Conservation (phyloP, 352 stramenopile genomes). For the Phytophthora pistaciae region DNA sequence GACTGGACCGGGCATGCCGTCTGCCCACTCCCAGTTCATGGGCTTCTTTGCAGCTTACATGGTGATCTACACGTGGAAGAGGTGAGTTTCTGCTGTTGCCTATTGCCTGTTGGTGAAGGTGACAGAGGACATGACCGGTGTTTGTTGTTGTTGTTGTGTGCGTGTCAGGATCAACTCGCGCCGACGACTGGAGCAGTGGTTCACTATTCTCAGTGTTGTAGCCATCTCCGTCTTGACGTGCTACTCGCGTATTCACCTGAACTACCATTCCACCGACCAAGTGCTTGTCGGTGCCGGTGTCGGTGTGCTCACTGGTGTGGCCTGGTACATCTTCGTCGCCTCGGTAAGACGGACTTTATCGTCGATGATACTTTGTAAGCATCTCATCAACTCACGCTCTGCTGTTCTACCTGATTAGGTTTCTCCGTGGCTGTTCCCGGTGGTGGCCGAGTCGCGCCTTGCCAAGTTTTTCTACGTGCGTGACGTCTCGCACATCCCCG, state of each 20-base stretch:
- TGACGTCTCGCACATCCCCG: conserved; percentile 80
- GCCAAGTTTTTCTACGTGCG: conserved; percentile 76
- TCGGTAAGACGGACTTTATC: conserved; percentile 22
- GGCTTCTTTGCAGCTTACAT: conserved; percentile 81
- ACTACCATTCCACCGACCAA: conserved; percentile 85
- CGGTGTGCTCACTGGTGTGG: conserved; percentile 48
- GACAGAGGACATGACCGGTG: neutral
- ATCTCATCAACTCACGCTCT: conserved; percentile 1
- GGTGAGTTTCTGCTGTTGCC: conserved; percentile 37
- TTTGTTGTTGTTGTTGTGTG: neutral
- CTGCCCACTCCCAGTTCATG: conserved; percentile 85
- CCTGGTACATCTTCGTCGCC: conserved; percentile 62
- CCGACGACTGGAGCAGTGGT: conserved; percentile 61
- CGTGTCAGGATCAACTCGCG: conserved; percentile 54
- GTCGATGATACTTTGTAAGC: neutral
- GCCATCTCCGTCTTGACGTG: conserved; percentile 64
- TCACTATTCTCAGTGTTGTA: conserved; percentile 65
- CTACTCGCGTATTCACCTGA: conserved; percentile 79
- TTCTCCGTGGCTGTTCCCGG: conserved; percentile 66
- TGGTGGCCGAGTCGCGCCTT: conserved; percentile 52
- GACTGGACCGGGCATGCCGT: conserved; percentile 79
- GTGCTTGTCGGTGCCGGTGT: conserved; percentile 64
- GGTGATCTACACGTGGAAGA: conserved; percentile 73
- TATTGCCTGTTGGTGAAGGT: neutral
- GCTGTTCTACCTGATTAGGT: conserved; percentile 32